phyloP scores from a whole-genome alignment of 2,329 filamentous ascomycete species.

The Ceratocystis colombiana region DNA sequence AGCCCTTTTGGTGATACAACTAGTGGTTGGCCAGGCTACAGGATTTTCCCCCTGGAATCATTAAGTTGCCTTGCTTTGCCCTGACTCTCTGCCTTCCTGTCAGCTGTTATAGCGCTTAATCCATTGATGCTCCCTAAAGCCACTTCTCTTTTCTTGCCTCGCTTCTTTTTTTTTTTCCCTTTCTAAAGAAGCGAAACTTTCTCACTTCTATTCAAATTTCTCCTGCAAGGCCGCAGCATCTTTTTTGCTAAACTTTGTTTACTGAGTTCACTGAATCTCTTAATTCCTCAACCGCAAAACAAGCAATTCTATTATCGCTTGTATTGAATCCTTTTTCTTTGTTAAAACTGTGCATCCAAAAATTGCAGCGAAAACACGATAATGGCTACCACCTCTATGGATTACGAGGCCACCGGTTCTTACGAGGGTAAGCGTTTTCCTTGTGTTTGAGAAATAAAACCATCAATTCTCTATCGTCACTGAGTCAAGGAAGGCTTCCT shows the following conservation, averaged over 20 bases:
- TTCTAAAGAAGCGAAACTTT: background rate
- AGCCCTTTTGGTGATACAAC: background rate
- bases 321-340: conserved; percentile 29
- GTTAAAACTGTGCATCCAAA: conserved; percentile 26
- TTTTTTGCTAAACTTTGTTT: background rate
- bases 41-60: conserved; percentile 14
- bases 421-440: conserved; percentile 47
- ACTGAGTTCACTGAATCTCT: background rate
- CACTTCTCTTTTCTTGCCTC: conserved; percentile 7
- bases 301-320: conserved; percentile 25
- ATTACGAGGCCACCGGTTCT: conserved; percentile 58
- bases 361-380: conserved; percentile 26
- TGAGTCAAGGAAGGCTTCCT: background rate
- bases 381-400: conserved; percentile 58
- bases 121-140: conserved; percentile 8
- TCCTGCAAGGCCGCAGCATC: background rate
- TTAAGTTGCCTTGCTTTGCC: background rate
- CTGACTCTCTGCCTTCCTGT: background rate
- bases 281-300: background rate
- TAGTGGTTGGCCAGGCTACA: conserved; percentile 15
- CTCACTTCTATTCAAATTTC: background rate
- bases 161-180: background rate
- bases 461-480: background rate
- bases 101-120: conserved; percentile 6
- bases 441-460: conserved; percentile 10